Base-by-base conservation (phyloP, 768 basidiomycete species). In the Coprinellus micaceus region DNA sequence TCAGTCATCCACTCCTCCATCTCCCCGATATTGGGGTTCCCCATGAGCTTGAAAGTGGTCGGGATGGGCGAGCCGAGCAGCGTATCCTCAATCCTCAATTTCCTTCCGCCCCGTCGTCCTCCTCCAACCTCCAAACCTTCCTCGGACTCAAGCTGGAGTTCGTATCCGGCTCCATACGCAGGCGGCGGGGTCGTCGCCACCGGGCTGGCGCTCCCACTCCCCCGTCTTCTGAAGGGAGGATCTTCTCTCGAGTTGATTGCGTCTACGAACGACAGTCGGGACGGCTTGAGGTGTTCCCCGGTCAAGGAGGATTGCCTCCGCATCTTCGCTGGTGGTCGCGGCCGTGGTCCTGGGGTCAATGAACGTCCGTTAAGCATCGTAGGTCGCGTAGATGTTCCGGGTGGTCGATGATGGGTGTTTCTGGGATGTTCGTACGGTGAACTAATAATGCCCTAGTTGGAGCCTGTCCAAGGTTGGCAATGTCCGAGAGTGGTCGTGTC, bases 321-420 rank as follows among this genome's bases (percentile, higher is more conserved):
- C 24, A 77, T 69, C 72, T 83, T 84, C 3, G 86, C 88, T 39
- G 89, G 89, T 4, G 89, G 89, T 13, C 81, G 76, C 3, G 89
- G 88, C 46, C 88, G 82, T 17, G 54, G 37, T 25, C 40, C 21
- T 21, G 86, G 82, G 13, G 84, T 85, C 39, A 74, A 74, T 45
- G 68, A 65, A n/a, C 67, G 68, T 24, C 10, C 43, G 17, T n/a
- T 45, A 19, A 45, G 26, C 49, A 51, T n/a, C 6, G 9, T 37
- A 9, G 36, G 17, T 17, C n/a, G n/a, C n/a, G n/a, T n/a, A n/a
- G 17, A 37, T 37, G 36, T 17, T 37, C 36, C 36, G 9, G 36
- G 36, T 9, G 9, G 9, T 17, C 17, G 17, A 17, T 37, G 17
- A 9, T 37, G 36, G 9, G 17, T 37, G 36, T 17, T 17, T 9